These are phyloP conservation scores for Penicillium arizonense DNA, from an alignment of 495 filamentous ascomycete species.

Conservation along the genomic window DNA sequence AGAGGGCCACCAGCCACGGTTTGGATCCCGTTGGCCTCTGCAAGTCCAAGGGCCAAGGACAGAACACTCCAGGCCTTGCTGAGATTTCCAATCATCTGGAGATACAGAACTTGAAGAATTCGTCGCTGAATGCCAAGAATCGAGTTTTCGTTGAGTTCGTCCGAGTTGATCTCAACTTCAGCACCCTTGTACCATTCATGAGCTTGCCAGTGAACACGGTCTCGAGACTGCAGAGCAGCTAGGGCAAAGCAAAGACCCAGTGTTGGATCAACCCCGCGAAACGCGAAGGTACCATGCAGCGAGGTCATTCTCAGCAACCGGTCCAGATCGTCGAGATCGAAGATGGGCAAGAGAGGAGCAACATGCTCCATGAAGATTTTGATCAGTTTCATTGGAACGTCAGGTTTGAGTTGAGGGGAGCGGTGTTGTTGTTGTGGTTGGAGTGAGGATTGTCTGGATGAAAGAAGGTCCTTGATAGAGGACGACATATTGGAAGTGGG, in stretches of 20 bases:
- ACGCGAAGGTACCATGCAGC: too few species aligned
- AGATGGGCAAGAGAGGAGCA: too few species aligned
- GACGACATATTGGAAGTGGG: too few species aligned
- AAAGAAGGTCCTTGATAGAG: too few species aligned
- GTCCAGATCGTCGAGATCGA: too few species aligned
- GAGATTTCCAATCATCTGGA: conserved; percentile 13
- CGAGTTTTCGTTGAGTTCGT: background rate
- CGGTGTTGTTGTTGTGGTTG: too few species aligned
- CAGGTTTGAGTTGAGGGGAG: too few species aligned
- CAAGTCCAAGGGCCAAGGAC: conserved; percentile 6
- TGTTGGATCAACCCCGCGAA: background rate
- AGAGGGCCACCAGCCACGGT: background rate
- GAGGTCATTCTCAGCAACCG: too few species aligned
- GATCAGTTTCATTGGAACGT: too few species aligned
- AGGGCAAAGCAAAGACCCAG: background rate
- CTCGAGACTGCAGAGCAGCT: background rate
- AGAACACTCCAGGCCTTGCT: conserved; percentile 9
- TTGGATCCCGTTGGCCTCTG: conserved; percentile 8
- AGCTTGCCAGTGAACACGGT: background rate
- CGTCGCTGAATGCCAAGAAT: conserved; percentile 5
- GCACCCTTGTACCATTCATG: background rate
- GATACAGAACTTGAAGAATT: conserved; percentile 18
- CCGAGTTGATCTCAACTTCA: background rate
- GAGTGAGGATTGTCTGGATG: too few species aligned
- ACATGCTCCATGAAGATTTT: too few species aligned